A percentile compares a stretch with the other conserved stretches of the same genome.
phyloP scores from a whole-genome alignment of 1,139 yeast species.

The Suhomyces atakaporum region DNA sequence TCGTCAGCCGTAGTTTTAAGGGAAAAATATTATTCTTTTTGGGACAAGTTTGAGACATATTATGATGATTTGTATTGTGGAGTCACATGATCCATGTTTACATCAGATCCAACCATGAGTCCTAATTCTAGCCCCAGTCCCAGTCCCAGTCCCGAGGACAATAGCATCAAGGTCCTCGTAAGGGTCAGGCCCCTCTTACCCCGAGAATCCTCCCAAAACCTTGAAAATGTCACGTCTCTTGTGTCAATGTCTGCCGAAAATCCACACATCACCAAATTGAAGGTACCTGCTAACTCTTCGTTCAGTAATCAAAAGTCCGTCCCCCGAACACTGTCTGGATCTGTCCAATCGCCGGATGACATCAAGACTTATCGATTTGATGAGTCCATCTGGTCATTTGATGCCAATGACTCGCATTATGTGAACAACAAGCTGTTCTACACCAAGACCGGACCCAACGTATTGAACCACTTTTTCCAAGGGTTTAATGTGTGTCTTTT shows the following conservation, averaged over 20 bases:
- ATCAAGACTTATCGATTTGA: slow-evolving; percentile 52
- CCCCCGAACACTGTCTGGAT: too few species aligned
- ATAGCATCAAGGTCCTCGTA: slow-evolving; percentile 46
- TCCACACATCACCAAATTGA: slow-evolving; percentile 23
- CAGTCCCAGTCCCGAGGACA: slow-evolving; percentile 11
- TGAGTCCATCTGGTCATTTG: slow-evolving; percentile 59
- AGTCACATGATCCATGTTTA: not conserved
- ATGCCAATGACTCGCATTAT: slow-evolving; percentile 34
- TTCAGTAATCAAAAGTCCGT: slow-evolving; percentile 10
- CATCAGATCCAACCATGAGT: not conserved
- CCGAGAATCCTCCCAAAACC: slow-evolving; percentile 28
- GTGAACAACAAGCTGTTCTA: slow-evolving; percentile 55
- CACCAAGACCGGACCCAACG: slow-evolving; percentile 53
- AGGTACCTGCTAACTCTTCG: slow-evolving; percentile 25
- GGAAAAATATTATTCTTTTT: too few species aligned
- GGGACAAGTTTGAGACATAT: too few species aligned
- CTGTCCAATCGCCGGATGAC: too few species aligned
- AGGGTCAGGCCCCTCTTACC: slow-evolving; percentile 47
- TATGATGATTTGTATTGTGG: too few species aligned
- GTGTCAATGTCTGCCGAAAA: slow-evolving; percentile 35
- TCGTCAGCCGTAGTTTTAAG: too few species aligned
- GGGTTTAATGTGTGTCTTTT: slow-evolving; percentile 76
- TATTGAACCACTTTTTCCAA: slow-evolving; percentile 61
- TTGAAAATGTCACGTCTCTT: slow-evolving; percentile 19
- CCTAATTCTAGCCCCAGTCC: too few species aligned